These are phyloP conservation scores for Starmerella sirachaensis DNA, from an alignment of 805 yeast genomes.

Conservation along the genomic window DNA sequence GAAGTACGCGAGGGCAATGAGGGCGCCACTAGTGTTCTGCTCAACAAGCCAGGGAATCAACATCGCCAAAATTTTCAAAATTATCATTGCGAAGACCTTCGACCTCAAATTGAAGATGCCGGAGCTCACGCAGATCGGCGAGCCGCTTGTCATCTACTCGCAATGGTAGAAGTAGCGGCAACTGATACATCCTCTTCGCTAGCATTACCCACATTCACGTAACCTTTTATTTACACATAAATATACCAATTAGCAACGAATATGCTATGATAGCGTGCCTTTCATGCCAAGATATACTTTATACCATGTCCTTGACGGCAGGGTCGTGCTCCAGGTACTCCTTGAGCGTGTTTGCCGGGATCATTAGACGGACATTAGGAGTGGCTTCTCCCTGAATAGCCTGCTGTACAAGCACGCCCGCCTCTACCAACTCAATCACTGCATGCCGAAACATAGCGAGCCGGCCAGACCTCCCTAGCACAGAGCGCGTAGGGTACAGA, in stretches of 20 bases:
- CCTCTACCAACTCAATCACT: slow-evolving; percentile 59
- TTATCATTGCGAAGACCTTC: slow-evolving; percentile 80
- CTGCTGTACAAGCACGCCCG: slow-evolving; percentile 64
- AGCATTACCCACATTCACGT: no score
- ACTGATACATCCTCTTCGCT: no score
- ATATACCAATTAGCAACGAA: not conserved
- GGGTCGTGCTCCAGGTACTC: slow-evolving; percentile 49
- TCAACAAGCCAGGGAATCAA: slow-evolving; percentile 88
- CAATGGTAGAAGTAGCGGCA: slow-evolving; percentile 28
- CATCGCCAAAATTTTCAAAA: slow-evolving; percentile 85
- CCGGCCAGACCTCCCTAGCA: slow-evolving; percentile 29
- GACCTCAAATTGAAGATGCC: slow-evolving; percentile 73
- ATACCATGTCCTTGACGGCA: slow-evolving; percentile 31
- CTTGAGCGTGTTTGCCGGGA: slow-evolving; percentile 59
- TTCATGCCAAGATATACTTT: not conserved
- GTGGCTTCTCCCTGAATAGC: slow-evolving; percentile 56
- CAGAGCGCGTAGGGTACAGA: slow-evolving; percentile 24
- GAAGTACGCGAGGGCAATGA: slow-evolving; percentile 80
- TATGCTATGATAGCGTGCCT: not conserved
- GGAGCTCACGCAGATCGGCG: slow-evolving; percentile 77
- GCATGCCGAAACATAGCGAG: slow-evolving; percentile 49
- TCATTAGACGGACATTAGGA: slow-evolving; percentile 48
- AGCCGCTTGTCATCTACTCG: slow-evolving; percentile 68
- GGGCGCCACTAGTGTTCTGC: slow-evolving; percentile 69
- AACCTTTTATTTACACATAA: not conserved